phyloP scores from a whole-genome alignment of 371 early-diverging fungal genomes.

The Mortierella sp. region DNA sequence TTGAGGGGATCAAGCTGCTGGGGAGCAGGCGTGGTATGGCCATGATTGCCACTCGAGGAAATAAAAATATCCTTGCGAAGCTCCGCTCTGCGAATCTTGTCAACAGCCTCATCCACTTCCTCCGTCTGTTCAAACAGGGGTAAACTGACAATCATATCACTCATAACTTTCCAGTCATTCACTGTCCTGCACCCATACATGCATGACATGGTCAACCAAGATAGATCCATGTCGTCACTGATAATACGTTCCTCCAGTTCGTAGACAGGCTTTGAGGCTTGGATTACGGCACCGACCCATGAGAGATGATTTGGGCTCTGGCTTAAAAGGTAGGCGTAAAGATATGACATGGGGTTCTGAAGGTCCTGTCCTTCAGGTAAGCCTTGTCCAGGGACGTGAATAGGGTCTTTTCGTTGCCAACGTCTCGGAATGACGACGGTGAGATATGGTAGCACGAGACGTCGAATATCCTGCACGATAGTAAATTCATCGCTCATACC shows the following conservation, averaged over 20 bases:
- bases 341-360: constrained; percentile 52
- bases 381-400: constrained; percentile 39
- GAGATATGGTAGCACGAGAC: constrained; percentile 72
- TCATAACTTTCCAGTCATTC: constrained; percentile 61
- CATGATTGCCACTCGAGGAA: neutral
- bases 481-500: constrained; percentile 58
- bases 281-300: constrained; percentile 67
- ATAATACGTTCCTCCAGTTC: constrained; percentile 69
- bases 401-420: constrained; percentile 40
- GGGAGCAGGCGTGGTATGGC: neutral
- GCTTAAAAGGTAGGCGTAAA: constrained; percentile 40
- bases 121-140: constrained; percentile 70
- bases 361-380: constrained; percentile 41
- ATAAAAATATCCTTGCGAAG: constrained; percentile 54
- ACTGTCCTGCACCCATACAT: constrained; percentile 64
- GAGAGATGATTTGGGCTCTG: constrained; percentile 62
- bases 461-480: constrained; percentile 64
- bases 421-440: constrained; percentile 54
- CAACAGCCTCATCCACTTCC: constrained; percentile 42
- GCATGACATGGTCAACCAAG: constrained; percentile 67
- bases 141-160: constrained; percentile 73
- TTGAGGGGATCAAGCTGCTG: constrained; percentile 53
- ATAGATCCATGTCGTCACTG: constrained; percentile 67
- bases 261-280: constrained; percentile 70
- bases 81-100: constrained; percentile 42